Base-by-base conservation (phyloP, 2,329 filamentous ascomycete genomes). In the Cladorrhinum sp. region DNA sequence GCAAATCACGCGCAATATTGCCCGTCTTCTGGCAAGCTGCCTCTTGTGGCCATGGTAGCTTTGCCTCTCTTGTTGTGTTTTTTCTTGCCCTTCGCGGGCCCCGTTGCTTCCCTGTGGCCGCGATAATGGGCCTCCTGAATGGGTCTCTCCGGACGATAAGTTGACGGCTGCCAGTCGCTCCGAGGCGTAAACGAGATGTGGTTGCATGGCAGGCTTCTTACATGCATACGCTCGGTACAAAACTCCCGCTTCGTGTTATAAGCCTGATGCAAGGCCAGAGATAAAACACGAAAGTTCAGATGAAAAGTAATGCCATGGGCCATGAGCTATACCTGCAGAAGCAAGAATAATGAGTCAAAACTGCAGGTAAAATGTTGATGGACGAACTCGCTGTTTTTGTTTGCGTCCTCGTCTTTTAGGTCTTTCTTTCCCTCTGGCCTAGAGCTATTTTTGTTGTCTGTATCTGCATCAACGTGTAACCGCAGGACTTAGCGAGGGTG, bases 121-220 rank as follows among this genome's bases (percentile, higher is more conserved):
- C 51, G 26, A 36, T 33, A 62, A 68, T 59, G 63, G 64, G 66
- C 65, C 65, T 58, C 53, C 53, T 48, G 54, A 46, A 62, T 59
- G 62, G 57, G 58, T 50, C 65, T 55, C 59, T 62, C 21, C 39
- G 46, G 20, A 51, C 42, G 39, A 57, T 57, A 59, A 63, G 65
- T 62, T 52, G 58, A 64, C 52, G 59, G 58, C 52, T 36, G 52
- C 58, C 61, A 62, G 54, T 62, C 50, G 54, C 46, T 33, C 42
- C 20, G 24, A 55, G 54, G 48, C 42, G 58, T 55, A 55, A 57
- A 59, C 28, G 28, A 54, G 42, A 61, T 59, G 64, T 28, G 54
- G 63, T 64, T 65, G 64, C 64, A 66, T 65, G 59, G 42, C 48
- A 64, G 54, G 48, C 57, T 57, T 60, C 33, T 54, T 64, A 49